Evolutionary conservation across 768 basidiomycete genomes (phyloP).

Genomic region (Trametes elegans): DNA sequence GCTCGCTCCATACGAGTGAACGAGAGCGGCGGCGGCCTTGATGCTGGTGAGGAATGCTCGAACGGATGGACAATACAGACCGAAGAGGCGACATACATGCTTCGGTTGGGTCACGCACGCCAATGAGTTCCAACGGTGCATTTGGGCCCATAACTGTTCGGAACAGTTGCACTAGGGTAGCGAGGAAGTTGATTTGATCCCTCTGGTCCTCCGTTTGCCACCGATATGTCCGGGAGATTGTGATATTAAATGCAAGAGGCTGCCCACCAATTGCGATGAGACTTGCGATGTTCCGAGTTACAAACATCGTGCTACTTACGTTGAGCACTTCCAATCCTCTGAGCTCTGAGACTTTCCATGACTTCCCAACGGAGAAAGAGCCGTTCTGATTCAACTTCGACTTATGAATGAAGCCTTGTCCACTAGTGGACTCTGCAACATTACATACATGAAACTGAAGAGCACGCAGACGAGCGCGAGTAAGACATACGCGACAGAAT

Average conservation of each 20-base stretch:
- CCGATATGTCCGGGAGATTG: constrained; percentile 83
- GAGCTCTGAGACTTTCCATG: constrained; percentile 86
- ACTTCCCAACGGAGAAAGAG: constrained; percentile 95
- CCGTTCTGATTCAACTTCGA: constrained; percentile 95
- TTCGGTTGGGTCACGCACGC: constrained; percentile 46
- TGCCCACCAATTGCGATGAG: constrained; percentile 28
- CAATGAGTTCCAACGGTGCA: constrained; percentile 53
- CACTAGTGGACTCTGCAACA: constrained; percentile 54
- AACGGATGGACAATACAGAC: neutral
- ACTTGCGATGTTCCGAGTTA: neutral
- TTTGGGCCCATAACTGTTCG: constrained; percentile 36
- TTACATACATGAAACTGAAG: constrained; percentile 1
- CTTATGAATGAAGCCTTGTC: constrained; percentile 84
- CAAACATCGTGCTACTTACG: constrained; percentile 45
- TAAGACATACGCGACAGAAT: constrained; percentile 80
- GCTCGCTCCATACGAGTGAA: constrained; percentile 30
- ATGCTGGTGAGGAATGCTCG: constrained; percentile 19
- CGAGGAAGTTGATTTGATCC: constrained; percentile 76
- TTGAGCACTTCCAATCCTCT: constrained; percentile 71
- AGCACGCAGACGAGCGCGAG: neutral
- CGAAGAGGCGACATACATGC: constrained; percentile 15
- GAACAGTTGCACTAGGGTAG: constrained; percentile 62
- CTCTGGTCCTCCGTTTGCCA: constrained; percentile 79
- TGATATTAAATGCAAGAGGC: constrained; percentile 73
- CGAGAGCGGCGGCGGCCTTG: constrained; percentile 18